Evolutionary conservation across 345 rosid genomes (phyloP).

Genomic region (Aquilaria yunnanensis): DNA sequence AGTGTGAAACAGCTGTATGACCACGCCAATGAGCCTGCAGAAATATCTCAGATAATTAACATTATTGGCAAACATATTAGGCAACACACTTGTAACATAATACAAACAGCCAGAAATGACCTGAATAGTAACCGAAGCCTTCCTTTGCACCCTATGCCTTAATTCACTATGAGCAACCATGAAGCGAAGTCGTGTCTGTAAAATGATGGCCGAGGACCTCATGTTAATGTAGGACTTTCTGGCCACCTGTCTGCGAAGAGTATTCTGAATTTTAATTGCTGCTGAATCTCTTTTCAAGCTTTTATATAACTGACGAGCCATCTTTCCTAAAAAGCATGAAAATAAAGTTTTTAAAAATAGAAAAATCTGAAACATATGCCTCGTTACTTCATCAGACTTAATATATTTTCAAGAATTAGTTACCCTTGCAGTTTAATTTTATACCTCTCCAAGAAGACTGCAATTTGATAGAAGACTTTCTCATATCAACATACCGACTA

Average conservation of each 20-base stretch:
- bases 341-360: constrained; percentile 7
- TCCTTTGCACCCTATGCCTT: constrained; percentile 22
- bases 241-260: constrained; percentile 53
- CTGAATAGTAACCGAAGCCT: constrained; percentile 56
- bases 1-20: constrained; percentile 36
- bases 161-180: constrained; percentile 42
- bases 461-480: constrained; percentile 48
- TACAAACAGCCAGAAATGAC: constrained; percentile 21
- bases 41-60: constrained; percentile 11
- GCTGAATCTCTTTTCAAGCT: constrained; percentile 46
- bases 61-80: constrained; percentile 15
- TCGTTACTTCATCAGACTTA: neutral
- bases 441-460: constrained; percentile 87
- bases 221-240: constrained; percentile 32
- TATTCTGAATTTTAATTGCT: constrained; percentile 67
- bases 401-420: too few relatives aligned
- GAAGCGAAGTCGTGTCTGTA: constrained; percentile 62
- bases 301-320: constrained; percentile 33
- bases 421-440: constrained; percentile 6
- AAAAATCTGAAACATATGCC: neutral
- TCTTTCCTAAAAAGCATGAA: constrained; percentile 35
- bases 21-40: constrained; percentile 62
- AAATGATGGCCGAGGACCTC: constrained; percentile 45
- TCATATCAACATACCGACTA: constrained; percentile 34
- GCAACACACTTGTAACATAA: constrained; percentile 7